Base-by-base conservation (phyloP, 768 basidiomycete species). In the Gautieria morchelliformis region DNA sequence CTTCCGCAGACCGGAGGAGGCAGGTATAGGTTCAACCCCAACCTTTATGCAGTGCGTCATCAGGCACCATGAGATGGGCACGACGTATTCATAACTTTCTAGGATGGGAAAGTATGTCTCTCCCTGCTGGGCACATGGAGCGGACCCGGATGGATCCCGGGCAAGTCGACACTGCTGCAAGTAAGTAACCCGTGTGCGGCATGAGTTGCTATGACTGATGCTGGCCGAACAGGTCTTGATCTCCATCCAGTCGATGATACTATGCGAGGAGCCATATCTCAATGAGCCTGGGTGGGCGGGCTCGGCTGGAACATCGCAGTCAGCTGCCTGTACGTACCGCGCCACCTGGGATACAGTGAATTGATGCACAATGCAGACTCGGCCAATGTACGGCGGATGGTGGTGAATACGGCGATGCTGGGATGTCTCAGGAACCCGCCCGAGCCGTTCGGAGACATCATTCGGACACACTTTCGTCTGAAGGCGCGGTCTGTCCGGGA, bases 241-340 rank as follows among this genome's bases (percentile, higher is more conserved):
- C 40, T 94, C 93, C 15, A 94, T 97, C 33, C 94, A 96, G 73
- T 92, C 90, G 15, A 92, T 97, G 89, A 95, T 96, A 62, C 74
- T 96, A 24, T 93, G 89, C 60, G 94, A 95, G 19, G 93, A 93
- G 64, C 90, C 94, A 9, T 95, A 93, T 67, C 69, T 93, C 59
- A 95, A 95, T 62, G 93, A 97, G 68, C 93, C 93, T 19, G 92
- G 87, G 24, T 90, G 89, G 89, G 84, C 89, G 20, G 71, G 71
- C 42, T 78, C 80, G 57, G 81, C 77, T 15, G 91, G 91, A 27
- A 87, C 84, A 24, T 78, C 87, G 2, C 78, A 82, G 61, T 93
- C 91, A 33, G 76, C 75, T 63, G 83, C 86, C 48, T 93, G 90
- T 93, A 69, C 69, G 82, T 69, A 6, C 20, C 49, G 0, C 53